Conservation (phyloP, 164 flowering plant genomes). For the Macadamia tetraphylla region DNA sequence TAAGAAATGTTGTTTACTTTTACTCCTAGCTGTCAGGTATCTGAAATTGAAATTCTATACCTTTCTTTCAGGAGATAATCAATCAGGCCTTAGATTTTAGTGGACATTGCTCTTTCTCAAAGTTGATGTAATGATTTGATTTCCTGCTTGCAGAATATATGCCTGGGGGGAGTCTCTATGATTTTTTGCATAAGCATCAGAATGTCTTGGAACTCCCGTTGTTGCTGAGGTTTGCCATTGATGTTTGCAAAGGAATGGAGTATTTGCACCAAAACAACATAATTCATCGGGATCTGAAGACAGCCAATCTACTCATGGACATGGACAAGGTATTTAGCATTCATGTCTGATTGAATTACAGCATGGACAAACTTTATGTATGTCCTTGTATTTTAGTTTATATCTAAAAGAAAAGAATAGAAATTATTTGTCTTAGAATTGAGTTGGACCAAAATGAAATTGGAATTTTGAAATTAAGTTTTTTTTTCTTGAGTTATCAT, state of each 20-base stretch:
- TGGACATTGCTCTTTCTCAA: too few species aligned
- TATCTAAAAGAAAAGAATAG: too few species aligned
- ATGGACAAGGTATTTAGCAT: constrained; percentile 46
- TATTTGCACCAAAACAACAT: constrained; percentile 82
- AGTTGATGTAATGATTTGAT: constrained; percentile 5
- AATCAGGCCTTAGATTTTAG: too few species aligned
- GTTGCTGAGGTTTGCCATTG: constrained; percentile 76
- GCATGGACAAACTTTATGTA: too few species aligned
- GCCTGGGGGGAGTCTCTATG: constrained; percentile 95
- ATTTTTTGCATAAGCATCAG: constrained; percentile 72
- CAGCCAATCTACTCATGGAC: constrained; percentile 94
- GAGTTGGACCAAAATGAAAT: too few species aligned
- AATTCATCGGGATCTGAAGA: constrained; percentile 92
- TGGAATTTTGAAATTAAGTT: too few species aligned
- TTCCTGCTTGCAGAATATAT: constrained; percentile 69
- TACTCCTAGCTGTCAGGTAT: not conserved
- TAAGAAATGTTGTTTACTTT: not conserved
- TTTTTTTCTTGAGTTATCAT: too few species aligned
- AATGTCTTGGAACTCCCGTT: constrained; percentile 48
- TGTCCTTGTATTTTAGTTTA: too few species aligned
- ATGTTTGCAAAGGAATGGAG: constrained; percentile 93
- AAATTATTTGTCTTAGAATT: too few species aligned
- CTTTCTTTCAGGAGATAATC: not conserved
- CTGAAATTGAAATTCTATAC: not conserved
- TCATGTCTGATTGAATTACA: not conserved